A percentile compares a stretch with the other conserved stretches of the same genome.
These are phyloP conservation scores for Myriosclerotinia curreyana DNA, from an alignment of 2,329 filamentous ascomycete genomes.

Conservation along the genomic window DNA sequence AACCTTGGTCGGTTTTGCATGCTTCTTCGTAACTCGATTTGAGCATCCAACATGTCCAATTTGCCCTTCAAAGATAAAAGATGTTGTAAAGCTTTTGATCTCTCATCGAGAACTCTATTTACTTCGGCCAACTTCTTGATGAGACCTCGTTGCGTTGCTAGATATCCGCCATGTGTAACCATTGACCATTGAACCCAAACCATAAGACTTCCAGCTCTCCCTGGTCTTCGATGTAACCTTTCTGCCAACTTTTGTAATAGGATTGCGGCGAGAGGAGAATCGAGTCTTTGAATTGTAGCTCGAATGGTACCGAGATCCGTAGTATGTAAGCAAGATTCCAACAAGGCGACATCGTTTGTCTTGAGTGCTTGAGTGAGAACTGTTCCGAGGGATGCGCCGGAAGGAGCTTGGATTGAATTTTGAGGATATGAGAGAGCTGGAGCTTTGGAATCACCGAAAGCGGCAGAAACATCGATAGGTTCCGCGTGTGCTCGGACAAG, in stretches of 20 bases:
- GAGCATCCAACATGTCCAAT: conserved; percentile 87
- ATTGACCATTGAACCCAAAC: conserved; percentile 96
- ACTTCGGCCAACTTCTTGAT: conserved; percentile 74
- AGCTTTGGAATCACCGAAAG: conserved; percentile 45
- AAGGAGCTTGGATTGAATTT: conserved; percentile 46
- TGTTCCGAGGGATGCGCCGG: conserved; percentile 78
- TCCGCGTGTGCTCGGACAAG: conserved; percentile 69
- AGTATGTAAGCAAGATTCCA: conserved; percentile 88
- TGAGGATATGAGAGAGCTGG: conserved; percentile 32
- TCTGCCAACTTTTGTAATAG: conserved; percentile 84
- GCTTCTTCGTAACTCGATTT: conserved; percentile 74
- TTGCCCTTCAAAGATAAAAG: conserved; percentile 90
- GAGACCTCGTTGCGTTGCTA: conserved; percentile 82
- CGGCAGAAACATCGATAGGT: conserved; percentile 70
- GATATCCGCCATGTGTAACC: conserved; percentile 84
- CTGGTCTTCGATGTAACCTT: conserved; percentile 80
- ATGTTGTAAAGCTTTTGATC: conserved; percentile 76
- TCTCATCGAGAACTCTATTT: conserved; percentile 82
- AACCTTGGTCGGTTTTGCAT: conserved; percentile 53
- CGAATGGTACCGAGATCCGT: conserved; percentile 74
- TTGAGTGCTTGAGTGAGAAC: conserved; percentile 91
- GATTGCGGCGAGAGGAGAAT: conserved; percentile 74
- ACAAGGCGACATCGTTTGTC: conserved; percentile 83
- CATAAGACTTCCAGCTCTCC: conserved; percentile 85
- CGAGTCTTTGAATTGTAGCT: conserved; percentile 85